Evolutionary conservation across 805 yeast species (phyloP).

Genomic region (Kuraishia ogatae): DNA sequence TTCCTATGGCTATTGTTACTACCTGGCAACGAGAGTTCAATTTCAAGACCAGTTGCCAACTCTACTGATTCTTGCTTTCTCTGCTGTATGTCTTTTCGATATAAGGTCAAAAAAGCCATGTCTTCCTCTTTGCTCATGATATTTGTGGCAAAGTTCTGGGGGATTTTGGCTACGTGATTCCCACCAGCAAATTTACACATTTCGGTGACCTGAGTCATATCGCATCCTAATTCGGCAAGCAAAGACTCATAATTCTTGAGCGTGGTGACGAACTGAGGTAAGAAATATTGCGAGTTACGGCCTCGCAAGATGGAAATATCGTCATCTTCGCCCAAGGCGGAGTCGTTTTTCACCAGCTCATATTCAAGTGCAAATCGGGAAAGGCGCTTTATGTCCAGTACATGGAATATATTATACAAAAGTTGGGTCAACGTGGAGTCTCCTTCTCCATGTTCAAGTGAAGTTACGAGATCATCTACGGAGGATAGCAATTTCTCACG

Average conservation of each 20-base stretch:
- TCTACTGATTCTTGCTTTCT: not conserved
- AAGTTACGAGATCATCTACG: constrained; percentile 55
- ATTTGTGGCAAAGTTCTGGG: not conserved
- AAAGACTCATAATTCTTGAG: not conserved
- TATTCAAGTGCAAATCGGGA: constrained; percentile 54
- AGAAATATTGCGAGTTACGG: not conserved
- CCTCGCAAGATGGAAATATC: constrained; percentile 1
- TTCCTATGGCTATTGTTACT: not conserved
- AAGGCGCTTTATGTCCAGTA: constrained; percentile 38
- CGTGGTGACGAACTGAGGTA: constrained; percentile 2
- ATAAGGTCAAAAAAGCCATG: not conserved
- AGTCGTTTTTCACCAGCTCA: constrained; percentile 30
- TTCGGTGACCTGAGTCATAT: not conserved
- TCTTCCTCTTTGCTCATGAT: not conserved
- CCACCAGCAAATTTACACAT: not conserved
- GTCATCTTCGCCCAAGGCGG: not conserved
- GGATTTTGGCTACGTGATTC: not conserved
- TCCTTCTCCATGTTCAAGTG: constrained; percentile 59
- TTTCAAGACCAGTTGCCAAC: not conserved
- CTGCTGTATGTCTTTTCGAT: not conserved
- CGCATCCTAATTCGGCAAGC: not conserved
- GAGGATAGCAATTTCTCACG: constrained; percentile 16
- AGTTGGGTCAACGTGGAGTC: constrained; percentile 47
- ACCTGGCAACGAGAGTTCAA: constrained; percentile 1
- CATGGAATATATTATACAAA: constrained; percentile 40